Percentiles rank a stretch among this genome's conserved stretches.
Conservation (phyloP, 2,329 filamentous ascomycete species). For the Fusarium subglutinans region DNA sequence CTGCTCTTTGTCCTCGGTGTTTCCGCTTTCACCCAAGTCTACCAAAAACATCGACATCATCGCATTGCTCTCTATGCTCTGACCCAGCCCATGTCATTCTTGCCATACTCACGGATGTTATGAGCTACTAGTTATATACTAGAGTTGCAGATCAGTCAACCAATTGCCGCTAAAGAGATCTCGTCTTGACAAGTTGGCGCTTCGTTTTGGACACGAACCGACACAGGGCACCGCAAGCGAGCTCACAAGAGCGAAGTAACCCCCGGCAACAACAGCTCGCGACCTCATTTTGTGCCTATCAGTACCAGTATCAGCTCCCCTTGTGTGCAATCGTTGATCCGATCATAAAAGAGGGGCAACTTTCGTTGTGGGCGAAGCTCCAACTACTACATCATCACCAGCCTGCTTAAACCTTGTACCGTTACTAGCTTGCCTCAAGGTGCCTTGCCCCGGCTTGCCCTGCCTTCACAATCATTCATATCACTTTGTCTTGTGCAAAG, state of each 20-base stretch:
- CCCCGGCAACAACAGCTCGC: not conserved
- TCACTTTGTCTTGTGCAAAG: not conserved
- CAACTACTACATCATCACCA: slow-evolving; percentile 33
- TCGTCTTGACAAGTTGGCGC: slow-evolving; percentile 2
- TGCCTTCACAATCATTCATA: not conserved
- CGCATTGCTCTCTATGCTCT: slow-evolving; percentile 20
- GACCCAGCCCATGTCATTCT: slow-evolving; percentile 5
- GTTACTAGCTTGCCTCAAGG: slow-evolving; percentile 1
- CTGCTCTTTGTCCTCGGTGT: not conserved
- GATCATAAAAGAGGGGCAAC: slow-evolving; percentile 37
- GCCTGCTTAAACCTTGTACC: slow-evolving; percentile 34
- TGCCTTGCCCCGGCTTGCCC: not conserved
- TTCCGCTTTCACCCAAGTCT: slow-evolving; percentile 1
- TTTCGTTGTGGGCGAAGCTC: slow-evolving; percentile 29
- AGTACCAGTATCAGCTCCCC: not conserved
- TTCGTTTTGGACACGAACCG: slow-evolving; percentile 11
- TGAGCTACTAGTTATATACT: not conserved
- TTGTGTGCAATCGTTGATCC: slow-evolving; percentile 26
- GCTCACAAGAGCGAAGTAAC: not conserved
- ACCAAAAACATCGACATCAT: slow-evolving; percentile 20
- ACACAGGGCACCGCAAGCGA: slow-evolving; percentile 13
- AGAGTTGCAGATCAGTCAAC: slow-evolving; percentile 31
- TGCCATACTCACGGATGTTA: not conserved
- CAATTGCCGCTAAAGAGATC: slow-evolving; percentile 22
- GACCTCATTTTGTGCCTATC: slow-evolving; percentile 10